A percentile compares a stretch with the other conserved stretches of the same genome.
These are phyloP conservation scores for Alternaria angustiovoidea DNA, from an alignment of 2,329 filamentous ascomycete species.

Conservation along the genomic window DNA sequence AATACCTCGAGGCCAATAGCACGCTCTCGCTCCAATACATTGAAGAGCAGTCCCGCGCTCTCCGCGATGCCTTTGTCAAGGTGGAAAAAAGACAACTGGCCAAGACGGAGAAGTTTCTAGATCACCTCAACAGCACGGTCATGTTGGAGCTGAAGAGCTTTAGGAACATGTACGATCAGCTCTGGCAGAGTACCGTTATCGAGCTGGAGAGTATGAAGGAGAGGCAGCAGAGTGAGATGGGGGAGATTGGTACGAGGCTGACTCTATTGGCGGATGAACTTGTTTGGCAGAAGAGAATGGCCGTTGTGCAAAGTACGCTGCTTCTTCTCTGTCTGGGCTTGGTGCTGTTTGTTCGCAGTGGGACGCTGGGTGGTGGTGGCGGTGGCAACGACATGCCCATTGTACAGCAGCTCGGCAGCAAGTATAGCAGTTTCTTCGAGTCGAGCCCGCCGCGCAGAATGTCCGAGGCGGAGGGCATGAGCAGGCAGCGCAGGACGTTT, in stretches of 20 bases:
- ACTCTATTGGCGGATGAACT: conserved; percentile 94
- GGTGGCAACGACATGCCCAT: conserved; percentile 53
- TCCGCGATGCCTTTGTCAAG: conserved; percentile 85
- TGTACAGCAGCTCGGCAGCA: conserved; percentile 54
- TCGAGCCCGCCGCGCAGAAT: conserved; percentile 31
- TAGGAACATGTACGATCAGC: conserved; percentile 88
- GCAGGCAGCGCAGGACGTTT: conserved; percentile 43
- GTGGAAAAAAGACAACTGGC: conserved; percentile 86
- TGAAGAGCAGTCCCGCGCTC: conserved; percentile 89
- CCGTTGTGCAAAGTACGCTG: conserved; percentile 87
- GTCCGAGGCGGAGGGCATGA: conserved; percentile 29
- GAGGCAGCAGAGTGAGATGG: conserved; percentile 81
- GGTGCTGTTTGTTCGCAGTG: conserved; percentile 73
- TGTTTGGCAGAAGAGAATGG: conserved; percentile 84
- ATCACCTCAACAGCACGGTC: conserved; percentile 86
- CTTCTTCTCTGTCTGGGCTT: conserved; percentile 86
- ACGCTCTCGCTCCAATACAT: conserved; percentile 95
- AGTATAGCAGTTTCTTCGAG: conserved; percentile 48
- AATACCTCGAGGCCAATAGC: conserved; percentile 89
- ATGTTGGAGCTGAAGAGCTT: conserved; percentile 68
- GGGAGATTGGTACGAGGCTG: conserved; percentile 80
- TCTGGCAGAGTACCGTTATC: conserved; percentile 95
- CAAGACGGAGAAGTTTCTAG: conserved; percentile 83
- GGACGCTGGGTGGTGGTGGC: conserved; percentile 32
- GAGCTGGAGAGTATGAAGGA: conserved; percentile 89